Conservation (phyloP, 2,329 filamentous ascomycete genomes). For the Madurella mycetomatis region DNA sequence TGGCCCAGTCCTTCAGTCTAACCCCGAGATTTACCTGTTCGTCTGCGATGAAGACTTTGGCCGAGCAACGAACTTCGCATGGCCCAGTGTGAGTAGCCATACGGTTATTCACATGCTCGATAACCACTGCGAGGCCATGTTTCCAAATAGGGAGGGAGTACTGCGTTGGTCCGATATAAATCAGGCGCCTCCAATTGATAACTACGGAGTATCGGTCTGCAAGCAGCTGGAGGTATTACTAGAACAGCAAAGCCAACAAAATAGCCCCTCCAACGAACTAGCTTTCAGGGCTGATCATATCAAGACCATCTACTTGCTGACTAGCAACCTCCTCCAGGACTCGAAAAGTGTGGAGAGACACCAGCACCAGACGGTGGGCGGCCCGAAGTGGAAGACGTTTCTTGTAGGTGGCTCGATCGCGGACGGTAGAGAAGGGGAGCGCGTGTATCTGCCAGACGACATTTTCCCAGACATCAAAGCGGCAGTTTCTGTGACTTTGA, state of each 20-base stretch:
- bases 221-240: background rate
- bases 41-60: background rate
- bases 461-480: background rate
- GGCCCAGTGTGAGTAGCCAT: background rate
- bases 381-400: background rate
- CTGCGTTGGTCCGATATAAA: background rate
- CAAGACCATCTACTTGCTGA: background rate
- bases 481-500: background rate
- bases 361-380: background rate
- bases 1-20: background rate
- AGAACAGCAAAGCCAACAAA: background rate
- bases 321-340: background rate
- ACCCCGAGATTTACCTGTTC: background rate
- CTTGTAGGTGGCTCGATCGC: background rate
- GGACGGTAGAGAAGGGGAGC: background rate
- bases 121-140: background rate
- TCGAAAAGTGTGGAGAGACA: background rate
- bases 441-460: background rate
- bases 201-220: background rate
- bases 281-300: background rate
- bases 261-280: background rate
- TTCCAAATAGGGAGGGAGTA: background rate
- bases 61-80: background rate
- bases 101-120: background rate
- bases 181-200: background rate